Evolutionary conservation across 305 asterid genomes (phyloP), one percentile per base, ranked within the genome.

Genomic region (Fraxinus greggii): DNA sequence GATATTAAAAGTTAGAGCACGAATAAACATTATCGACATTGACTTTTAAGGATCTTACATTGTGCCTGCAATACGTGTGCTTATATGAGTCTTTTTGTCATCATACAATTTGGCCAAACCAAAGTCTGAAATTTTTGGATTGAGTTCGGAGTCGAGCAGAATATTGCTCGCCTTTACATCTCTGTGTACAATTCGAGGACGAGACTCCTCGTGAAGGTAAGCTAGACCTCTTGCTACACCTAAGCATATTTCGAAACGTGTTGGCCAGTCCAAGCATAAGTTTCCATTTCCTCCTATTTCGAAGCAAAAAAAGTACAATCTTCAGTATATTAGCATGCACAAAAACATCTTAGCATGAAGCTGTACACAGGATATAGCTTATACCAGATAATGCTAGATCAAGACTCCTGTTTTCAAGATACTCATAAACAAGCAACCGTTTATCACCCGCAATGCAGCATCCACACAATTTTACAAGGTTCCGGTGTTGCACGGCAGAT

Each of bases 51-150:
- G 73, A 77, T 42, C 89, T 86, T 80, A 89, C 92, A 82, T 51
- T 45, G 90, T 90, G 56, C 90, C 90, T 1, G 92, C 89, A 59
- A 88, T 86, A 19, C 82, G 87, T 63, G 93, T 87, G 88, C 76
- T 89, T 63, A 88, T 87, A 78, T 84, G 92, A 17, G 92, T 90
- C 80, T 74, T 79, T 24, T 86, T 88, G 74, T 88, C 93, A 80
- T 88, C 90, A 5, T 88, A 90, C 92, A 90, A 88, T 79, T 88
- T 90, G 28, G 92, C 93, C 87, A 90, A 81, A 28, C 92, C 92
- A 28, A 88, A 90, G 82, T 90, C 93, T n/a, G 89, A 88, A 40
- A 90, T 90, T 82, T 90, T 90, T 28, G 93, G 90, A 70, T 79
- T 83, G 36, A 88, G 86, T 31, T 86, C 85, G 12, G 86, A 78